Evolutionary conservation across 2,329 filamentous ascomycete species (phyloP), one percentile per base, ranked within the genome.

Genomic region (Nigrospora osmanthi): DNA sequence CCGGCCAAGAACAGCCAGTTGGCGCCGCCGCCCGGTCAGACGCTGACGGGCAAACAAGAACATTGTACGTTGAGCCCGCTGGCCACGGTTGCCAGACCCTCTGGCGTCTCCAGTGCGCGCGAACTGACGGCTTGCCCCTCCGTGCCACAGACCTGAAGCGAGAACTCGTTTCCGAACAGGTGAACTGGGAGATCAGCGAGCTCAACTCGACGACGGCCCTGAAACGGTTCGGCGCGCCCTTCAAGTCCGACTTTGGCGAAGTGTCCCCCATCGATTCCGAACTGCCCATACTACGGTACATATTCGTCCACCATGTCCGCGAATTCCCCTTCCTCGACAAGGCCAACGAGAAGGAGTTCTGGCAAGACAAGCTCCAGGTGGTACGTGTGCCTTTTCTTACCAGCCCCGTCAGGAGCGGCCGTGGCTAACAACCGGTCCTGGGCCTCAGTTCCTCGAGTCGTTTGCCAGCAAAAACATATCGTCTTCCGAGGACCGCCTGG

Each of bases 241-340:
- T 98, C 71, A 85, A 81, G 61, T 96, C 90, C 39, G 87, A 95
- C 43, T 83, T 85, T 49, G 93, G 93, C 51, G 93, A 98, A 65
- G 85, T 98, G 19, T 85, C 89, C 4, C 93, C 93, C 13, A 78
- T 95, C 48, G 89, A 98, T 60, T 96, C 90, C 2, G 91, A 97
- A 56, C 75, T 98, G 28, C 93, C 93, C 15, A 85, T 98, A 50
- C 73, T 98, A 49, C 81, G 93, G 53, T 97, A 93, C 69, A 95
- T 98, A 59, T 98, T 98, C 62, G 93, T 97, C 44, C 86, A 97
- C 62, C 90, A 97, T 81, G 82, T 98, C 48, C 89, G 93, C 59
- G 94, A 97, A 58, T 98, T 98, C 58, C 93, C 93, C 1, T 98
- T 98, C 61, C 78, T 98, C 52, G 89, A 98, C 67, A 89, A 95